These are phyloP conservation scores for Penicillium atrosanguineum DNA, from an alignment of 495 filamentous ascomycete species.

Conservation along the genomic window DNA sequence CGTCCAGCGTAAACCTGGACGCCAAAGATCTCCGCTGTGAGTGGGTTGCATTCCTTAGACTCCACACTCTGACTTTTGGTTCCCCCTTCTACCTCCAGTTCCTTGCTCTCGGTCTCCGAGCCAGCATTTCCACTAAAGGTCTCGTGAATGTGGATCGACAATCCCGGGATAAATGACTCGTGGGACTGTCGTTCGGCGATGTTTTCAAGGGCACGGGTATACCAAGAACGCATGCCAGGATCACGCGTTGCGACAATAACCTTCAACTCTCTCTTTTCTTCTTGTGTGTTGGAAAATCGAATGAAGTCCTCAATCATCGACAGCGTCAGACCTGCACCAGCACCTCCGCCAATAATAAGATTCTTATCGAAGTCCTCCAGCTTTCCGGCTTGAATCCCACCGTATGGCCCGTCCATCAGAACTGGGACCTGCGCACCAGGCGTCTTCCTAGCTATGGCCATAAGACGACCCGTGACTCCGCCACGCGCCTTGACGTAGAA, in stretches of 20 bases:
- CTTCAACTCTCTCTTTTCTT: conserved; percentile 12
- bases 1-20: conserved; percentile 15
- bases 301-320: conserved; percentile 39
- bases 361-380: conserved; percentile 25
- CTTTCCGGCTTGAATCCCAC: conserved; percentile 27
- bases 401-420: conserved; percentile 44
- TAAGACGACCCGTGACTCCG: conserved; percentile 36
- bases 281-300: not conserved
- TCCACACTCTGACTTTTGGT: not conserved
- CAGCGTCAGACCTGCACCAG: conserved; percentile 44
- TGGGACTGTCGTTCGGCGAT: conserved; percentile 13
- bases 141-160: conserved; percentile 20
- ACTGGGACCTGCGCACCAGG: conserved; percentile 28
- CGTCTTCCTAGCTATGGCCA: conserved; percentile 22
- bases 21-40: conserved; percentile 10
- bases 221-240: conserved; percentile 24
- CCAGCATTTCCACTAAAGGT: not conserved
- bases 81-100: not conserved
- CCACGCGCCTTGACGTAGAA: conserved; percentile 25
- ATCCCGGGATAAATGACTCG: conserved; percentile 5
- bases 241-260: conserved; percentile 28
- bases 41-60: conserved; percentile 9
- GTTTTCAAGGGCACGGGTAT: conserved; percentile 19
- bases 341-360: conserved; percentile 47
- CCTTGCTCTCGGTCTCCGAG: not conserved